Evolutionary conservation across 345 rosid genomes (phyloP), one percentile per base, ranked within the genome.

Genomic region (Rubroshorea leprosula): DNA sequence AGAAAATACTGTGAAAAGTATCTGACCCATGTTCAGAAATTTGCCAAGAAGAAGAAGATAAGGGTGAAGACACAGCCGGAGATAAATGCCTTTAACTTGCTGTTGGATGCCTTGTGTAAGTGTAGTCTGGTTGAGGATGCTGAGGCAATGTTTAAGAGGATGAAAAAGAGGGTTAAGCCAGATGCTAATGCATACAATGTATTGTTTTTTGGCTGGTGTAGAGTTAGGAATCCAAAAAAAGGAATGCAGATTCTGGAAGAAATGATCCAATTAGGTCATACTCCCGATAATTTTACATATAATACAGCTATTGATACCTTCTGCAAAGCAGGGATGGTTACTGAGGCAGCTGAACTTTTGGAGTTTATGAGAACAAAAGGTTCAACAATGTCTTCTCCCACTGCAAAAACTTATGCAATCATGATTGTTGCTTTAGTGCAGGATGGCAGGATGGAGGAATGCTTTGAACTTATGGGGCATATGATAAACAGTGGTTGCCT

Each of bases 151-250:
- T 62, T 86, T 68, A 73, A 51, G 56, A 78, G 79, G 63, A 57
- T 90, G 82, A 83, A 80, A 65, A 58, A 45, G 17, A 83, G 38
- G 68, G 59, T 90, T 62, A 83, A 79, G 65, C 92, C 94, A 0
- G 81, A 87, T 73, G 79, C 79, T 17, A 79, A 68, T 78, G 79
- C 92, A 0, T 90, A 68, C 26, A 93, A 85, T 69, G 69, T 82
- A 10, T 71, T 93, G 83, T 93, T 87, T 66, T 87, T 93, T 25
- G 96, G 99, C 43, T 90, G 96, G 78, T 87, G 95, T 66, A 78
- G 97, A 62, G 92, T 90, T 48, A 87, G 92, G 59, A 79, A 83
- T 20, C 97, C 95, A 0, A 78, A 54, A 26, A 78, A 77, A 62
- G 97, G 82, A 48, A 80, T 85, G 96, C 64, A 29, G 58, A 38